These are phyloP conservation scores for Mortierella sp. DNA, from an alignment of 371 early-diverging fungal genomes.

Conservation along the genomic window DNA sequence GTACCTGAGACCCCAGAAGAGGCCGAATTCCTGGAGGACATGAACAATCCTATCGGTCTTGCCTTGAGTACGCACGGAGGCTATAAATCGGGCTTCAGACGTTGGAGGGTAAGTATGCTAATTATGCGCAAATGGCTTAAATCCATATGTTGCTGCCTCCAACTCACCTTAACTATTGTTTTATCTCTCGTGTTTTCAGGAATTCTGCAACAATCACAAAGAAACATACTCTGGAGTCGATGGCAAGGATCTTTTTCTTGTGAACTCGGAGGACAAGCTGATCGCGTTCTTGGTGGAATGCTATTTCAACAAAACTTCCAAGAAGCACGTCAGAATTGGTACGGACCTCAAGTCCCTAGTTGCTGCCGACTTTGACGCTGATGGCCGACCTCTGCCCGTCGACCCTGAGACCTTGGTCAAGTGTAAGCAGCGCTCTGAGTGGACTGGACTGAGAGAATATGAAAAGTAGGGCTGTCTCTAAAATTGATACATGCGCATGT, in stretches of 20 bases:
- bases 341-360: not conserved
- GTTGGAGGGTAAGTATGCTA: not conserved
- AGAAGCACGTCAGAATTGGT: not conserved
- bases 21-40: not conserved
- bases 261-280: slow-evolving; percentile 2
- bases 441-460: not conserved
- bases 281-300: not conserved
- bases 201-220: not conserved
- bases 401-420: not conserved
- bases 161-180: not conserved
- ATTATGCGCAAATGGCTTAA: not conserved
- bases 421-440: not conserved
- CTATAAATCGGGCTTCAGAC: not conserved
- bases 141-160: not conserved
- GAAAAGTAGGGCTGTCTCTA: not conserved
- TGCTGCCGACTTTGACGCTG: not conserved
- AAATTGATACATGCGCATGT: not conserved
- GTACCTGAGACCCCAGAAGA: not conserved
- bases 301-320: not conserved
- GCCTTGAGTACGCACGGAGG: not conserved
- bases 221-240: not conserved
- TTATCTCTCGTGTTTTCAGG: not conserved
- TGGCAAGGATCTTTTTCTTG: not conserved
- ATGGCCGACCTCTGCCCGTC: not conserved
- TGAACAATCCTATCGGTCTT: not conserved